A percentile compares a stretch with the other conserved stretches of the same genome.
phyloP scores from a whole-genome alignment of 257 asterid genomes.

The Gentiana dahurica region DNA sequence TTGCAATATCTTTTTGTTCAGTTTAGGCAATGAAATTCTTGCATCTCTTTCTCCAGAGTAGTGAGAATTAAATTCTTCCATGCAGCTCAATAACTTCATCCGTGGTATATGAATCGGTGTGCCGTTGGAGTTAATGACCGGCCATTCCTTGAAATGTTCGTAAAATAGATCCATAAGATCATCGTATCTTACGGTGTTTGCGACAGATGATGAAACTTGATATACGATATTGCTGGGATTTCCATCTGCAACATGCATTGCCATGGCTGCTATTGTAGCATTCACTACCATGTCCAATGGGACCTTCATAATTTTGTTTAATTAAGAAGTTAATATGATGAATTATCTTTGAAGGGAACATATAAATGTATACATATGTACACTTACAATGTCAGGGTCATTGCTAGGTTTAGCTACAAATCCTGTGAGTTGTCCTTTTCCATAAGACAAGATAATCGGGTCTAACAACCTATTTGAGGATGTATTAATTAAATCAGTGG shows the following conservation, averaged over 20 bases:
- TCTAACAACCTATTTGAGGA: conserved; percentile 72
- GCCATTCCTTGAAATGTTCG: conserved; percentile 59
- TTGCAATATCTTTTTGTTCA: conserved; percentile 38
- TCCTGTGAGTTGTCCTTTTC: conserved; percentile 89
- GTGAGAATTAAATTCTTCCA: conserved; percentile 79
- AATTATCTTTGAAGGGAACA: background rate
- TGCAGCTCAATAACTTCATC: conserved; percentile 72
- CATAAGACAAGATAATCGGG: conserved; percentile 76
- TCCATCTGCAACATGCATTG: conserved; percentile 67
- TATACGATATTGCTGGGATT: conserved; percentile 32
- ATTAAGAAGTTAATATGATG: background rate
- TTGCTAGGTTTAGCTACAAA: conserved; percentile 84
- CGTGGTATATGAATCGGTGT: conserved; percentile 54
- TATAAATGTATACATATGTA: no score
- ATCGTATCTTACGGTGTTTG: conserved; percentile 59
- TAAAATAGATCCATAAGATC: conserved; percentile 59
- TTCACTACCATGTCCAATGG: conserved; percentile 97
- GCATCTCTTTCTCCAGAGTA: conserved; percentile 43
- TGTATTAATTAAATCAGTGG: no score
- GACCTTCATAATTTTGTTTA: conserved; percentile 28
- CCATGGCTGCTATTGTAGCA: conserved; percentile 93
- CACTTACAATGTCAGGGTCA: conserved; percentile 85
- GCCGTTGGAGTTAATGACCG: conserved; percentile 62
- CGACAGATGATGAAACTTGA: conserved; percentile 82
- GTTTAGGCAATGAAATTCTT: conserved; percentile 19